Evolutionary conservation across 106 monocot species (phyloP), one percentile per base, ranked within the genome.

Genomic region (Apostasia shenzhenica): DNA sequence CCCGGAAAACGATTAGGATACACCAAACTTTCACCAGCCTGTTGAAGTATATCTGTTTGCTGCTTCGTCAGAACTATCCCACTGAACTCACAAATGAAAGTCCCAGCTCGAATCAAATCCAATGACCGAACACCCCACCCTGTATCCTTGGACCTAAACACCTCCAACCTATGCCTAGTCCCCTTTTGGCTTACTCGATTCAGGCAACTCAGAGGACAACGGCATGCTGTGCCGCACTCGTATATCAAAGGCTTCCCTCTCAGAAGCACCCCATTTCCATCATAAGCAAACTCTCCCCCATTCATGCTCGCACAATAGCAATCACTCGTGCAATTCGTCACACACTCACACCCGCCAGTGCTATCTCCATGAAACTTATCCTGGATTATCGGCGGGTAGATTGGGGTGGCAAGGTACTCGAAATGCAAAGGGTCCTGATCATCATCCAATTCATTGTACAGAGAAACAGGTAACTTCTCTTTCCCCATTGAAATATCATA

Each of bases 111-210:
- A 45, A 87, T 83, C 80, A 87, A 52, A 72, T 87, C 87, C 68
- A 83, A 55, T 8, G 87, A 78, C 63, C 87, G 46, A 14, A 87
- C 80, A 2, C 83, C 87, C 87, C 87, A 87, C 6, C 80, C 80
- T 0, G 77, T 83, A 49, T 80, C 80, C 58, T 43, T 40, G 1
- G 87, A 80, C 67, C 82, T 56, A 39, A 87, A 87, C 14, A 87
- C 80, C 75, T 87, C 83, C 68, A 87, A 72, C 45, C 60, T 57
- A 59, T 70, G 55, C 41, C 55, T 75, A 54, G 78, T 11, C 3
- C 87, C 87, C 38, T 68, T 80, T 70, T 87, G 87, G 54, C 67
- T 83, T 57, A 87, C 75, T 50, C 83, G 73, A 45, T 83, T 87
- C 9, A 62, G 74, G 43, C 87, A 87, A 59, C 67, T 78, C 2